Base-by-base conservation (phyloP, 129 eudicot species). In the Kitagawia praeruptora region DNA sequence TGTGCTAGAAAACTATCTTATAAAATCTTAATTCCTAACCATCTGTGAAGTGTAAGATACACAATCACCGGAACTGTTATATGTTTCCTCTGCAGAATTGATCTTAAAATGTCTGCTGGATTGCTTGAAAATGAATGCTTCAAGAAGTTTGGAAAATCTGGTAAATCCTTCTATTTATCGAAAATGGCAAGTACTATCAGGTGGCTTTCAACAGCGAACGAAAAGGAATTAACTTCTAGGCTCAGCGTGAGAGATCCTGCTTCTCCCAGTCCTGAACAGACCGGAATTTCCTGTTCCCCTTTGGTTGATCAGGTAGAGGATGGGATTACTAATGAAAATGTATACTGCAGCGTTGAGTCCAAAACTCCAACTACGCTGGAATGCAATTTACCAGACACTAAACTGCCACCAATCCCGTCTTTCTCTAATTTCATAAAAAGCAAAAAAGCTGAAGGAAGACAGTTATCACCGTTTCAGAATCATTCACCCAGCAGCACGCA, bases 81-180 rank as follows among this genome's bases (percentile, higher is more conserved):
- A 46, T 78, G 34, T 39, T 70, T 63, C 37, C 42, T 84, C 54
- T 79, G 51, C 94, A 95, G 97, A 85, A 84, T 92, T 34, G 96
- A 92, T 79, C 70, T 86, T 54, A 90, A 83, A 77, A 70, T 78
- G 78, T 86, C 89, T 81, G 91, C 90, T 63, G 18, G 56, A 71
- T 83, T 82, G 74, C 86, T 92, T 16, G 98, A 95, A 82, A 86
- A 76, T 10, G 96, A 92, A 63, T 88, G 98, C 89, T 90, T 83
- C 82, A 86, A 86, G 86, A 92, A 92, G 56, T 92, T 84, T 12
- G 88, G 86, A 48, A 95, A 89, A 84, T 80, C 88, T 23, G 97
- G 98, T 72, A 95, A 95, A 85, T 88, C 97, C 5, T 88, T 95
- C 75, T 95, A 95, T 82, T 79, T 90, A 48, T 95, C 97, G 2